Base-by-base conservation (phyloP, 805 yeast species). In the Blastobotrys americana region DNA sequence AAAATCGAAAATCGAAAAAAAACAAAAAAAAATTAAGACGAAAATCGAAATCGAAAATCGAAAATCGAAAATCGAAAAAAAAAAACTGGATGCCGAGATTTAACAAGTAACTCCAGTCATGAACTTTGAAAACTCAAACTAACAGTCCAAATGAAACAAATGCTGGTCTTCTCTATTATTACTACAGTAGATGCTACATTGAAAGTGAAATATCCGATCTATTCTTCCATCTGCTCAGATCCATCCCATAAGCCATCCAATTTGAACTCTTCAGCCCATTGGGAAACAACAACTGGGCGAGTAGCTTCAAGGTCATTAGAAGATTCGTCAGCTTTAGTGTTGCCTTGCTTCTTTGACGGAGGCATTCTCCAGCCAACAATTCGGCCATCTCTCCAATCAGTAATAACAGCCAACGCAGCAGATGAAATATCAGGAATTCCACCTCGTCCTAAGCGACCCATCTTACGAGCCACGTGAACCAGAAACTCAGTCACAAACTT, bases 311-410 rank as follows among this genome's bases (percentile, higher is more conserved):
- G 23, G 6, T 58, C 71, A 55, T 50, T 66, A 53, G 25, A 70
- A 59, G 52, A 71, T 59, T 60, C 67, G 57, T 51, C 71, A 56
- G 43, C 60, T 65, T 57, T 67, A 48, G 66, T 66, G 54, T 74
- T 73, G 9, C 79, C 70, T 27, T 73, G 49, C 4, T 60, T 37
- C 35, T 45, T 44, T 4, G 39, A 42, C 10, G 55, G 56, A 5
- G 96, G 95, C 55, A 80, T 67, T 2, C 85, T 78, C 96, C 96
- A 93, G 39, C 97, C 95, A 44, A 82, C 66, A 56, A 93, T 79
- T 61, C 93, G 78, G 47, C 98, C 98, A 64, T 89, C 97, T 67
- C 96, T 80, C 97, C 97, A 93, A 67, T 93, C 98, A 57, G 77
- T 86, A 59, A 93, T 71, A 9, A 93, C 82, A 31, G 84, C 72